Evolutionary conservation across 1,284 basidiomycete species (phyloP), one percentile per base, ranked within the genome.

Genomic region (Ceratorhiza oryzae-sativae): DNA sequence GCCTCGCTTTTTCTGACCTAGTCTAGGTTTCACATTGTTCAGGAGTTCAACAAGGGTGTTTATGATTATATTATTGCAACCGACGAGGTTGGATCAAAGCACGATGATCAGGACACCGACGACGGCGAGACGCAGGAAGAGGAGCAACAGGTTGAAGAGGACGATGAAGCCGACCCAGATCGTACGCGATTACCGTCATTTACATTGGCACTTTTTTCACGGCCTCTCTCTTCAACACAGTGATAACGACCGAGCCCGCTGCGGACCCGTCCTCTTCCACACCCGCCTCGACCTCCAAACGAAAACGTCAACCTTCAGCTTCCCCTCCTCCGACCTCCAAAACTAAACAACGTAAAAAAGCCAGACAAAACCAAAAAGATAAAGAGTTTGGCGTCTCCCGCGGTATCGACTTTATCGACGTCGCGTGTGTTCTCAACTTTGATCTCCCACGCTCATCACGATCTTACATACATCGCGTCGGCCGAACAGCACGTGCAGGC

Each of bases 61-160:
- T 99, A 98, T 79, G 95, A 99, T 79, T 98, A 98, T 79, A 96
- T 99, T 74, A 97, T 99, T 72, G 97, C 97, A 0, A 98, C 96
- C 1, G 97, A 99, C 79, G 97, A 98, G 81, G 87, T 86, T 74
- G 85, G 87, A 1, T 82, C 83, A 8, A 83, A 82, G 8, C 80
- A 82, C 15, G 87, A 77, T 25, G 77, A 90, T 71, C 83, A 84
- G 45, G 88, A 88, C 67, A 80, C 80, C 0, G 83, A 84, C 30
- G 79, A 81, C 46, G 82, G 84, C 58, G 78, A 80, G 76, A 75
- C 80, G 61, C 77, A 79, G 13, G 80, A 76, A 0, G 77, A 80
- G 4, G 77, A 78, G 5, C 81, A 81, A 6, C 80, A 78, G 1
- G 81, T 80, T 12, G 82, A 79, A 10, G 81, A 79, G 34, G 78